Base-by-base conservation (phyloP, 139 green algal genomes). In the Volvox reticuliferus region DNA sequence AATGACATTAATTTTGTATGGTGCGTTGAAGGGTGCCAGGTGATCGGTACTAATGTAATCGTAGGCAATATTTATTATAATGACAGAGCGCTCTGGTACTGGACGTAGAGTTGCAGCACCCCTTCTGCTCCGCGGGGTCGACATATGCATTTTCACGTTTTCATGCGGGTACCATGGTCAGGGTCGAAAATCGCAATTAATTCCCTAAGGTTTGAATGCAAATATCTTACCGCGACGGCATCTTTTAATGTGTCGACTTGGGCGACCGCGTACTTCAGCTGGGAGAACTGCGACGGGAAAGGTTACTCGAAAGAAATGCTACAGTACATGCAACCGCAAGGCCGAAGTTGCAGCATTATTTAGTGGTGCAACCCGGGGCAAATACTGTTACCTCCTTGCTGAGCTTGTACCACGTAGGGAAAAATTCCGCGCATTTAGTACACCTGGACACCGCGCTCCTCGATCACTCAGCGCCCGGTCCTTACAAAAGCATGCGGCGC, bases 211-310 rank as follows among this genome's bases (percentile, higher is more conserved):
- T 55, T 55, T 73, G 65, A 12, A 2, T 73, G 65, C 65, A 73
- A 28, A 73, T 9, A 30, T 9, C 79, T 24, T 21, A 94, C 92
- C 89, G 91, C 91, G 22, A 91, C 71, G 26, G 81, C 87, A 16
- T 95, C 86, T 30, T 94, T 84, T 90, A 97, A 95, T 37, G 93
- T 95, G 82, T 97, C 96, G 30, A 97, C 95, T 78, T 98, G 96
- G 0, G 96, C 96, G 16, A 98, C 94, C 0, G 94, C 96, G 86
- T 97, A 98, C 73, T 92, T 93, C 35, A 95, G 69, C 33, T 92
- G 50, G 0, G 87, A 84, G 86, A 93, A 96, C 91, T 96, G 94
- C 82, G 37, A 82, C 24, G 14, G 73, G 28, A 44, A 44, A 36
- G 35, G 16, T 14, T 9, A 55, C 44, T 55, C 44, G 9, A 55